Base-by-base conservation (phyloP, 2,329 filamentous ascomycete species). In the Beauveria sp. region DNA sequence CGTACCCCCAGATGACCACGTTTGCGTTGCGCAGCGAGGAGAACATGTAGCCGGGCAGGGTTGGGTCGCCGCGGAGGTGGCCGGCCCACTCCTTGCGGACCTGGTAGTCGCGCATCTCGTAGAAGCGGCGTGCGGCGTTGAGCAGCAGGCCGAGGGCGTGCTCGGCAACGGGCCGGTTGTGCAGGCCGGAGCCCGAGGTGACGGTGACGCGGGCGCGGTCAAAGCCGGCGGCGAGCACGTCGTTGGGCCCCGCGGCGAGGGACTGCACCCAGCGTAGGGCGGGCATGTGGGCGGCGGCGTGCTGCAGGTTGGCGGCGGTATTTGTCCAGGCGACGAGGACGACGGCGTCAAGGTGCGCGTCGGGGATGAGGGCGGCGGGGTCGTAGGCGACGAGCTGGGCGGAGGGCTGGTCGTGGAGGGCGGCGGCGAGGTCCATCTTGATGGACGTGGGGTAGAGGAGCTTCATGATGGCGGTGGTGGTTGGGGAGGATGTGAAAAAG, bases 361-460 rank as follows among this genome's bases (percentile, higher is more conserved):
- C 78, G 12, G 85, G 83, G 65, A 88, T 82, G 20, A 76, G 70
- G 58, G 73, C 64, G 65, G 81, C 82, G 65, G 83, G 81, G 67
- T 87, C 80, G 75, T 88, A 88, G 46, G 60, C 38, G 38, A 62
- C 54, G 40, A 54, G 24, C 20, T 49, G 52, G 20, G 58, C 12
- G 30, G 30, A 38, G 3, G 52, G 28, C 40, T 58, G 47, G 38
- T 47, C 47, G 3, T 46, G 28, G 28, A 62, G 60, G 20, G 53
- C 24, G 12, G 51, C 40, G 63, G 77, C 65, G 63, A 79, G 67
- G 74, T 87, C 79, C 70, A 87, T 79, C 58, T 75, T 75, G 64
- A 87, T 78, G 3, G 84, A 86, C 60, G 82, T 87, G 56, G 85
- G 85, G 75, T 87, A 87, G 65, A 87, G 83, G 66, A 88, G 81